Conservation (phyloP, 129 eudicot species). For the Calendula officinalis region DNA sequence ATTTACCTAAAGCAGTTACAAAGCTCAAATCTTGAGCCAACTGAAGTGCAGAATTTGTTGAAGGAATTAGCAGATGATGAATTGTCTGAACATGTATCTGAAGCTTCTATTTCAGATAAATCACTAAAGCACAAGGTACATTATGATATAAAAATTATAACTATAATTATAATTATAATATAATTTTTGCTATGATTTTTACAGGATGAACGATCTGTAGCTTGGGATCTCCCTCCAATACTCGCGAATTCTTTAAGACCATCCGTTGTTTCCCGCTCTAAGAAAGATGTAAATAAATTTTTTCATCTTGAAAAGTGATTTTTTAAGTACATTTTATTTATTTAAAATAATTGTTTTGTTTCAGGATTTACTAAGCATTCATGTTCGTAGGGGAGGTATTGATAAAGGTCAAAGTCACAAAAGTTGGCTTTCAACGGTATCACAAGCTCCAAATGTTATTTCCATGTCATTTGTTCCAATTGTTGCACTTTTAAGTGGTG, state of each 20-base stretch:
- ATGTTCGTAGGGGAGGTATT: slow-evolving; percentile 79
- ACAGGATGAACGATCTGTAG: slow-evolving; percentile 57
- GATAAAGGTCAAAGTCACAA: slow-evolving; percentile 82
- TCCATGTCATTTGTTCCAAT: slow-evolving; percentile 96
- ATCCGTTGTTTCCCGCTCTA: slow-evolving; percentile 64
- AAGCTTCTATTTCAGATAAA: slow-evolving; percentile 35
- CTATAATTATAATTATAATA: no score
- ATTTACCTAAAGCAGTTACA: slow-evolving; percentile 84
- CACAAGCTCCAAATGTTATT: slow-evolving; percentile 81
- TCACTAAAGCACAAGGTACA: slow-evolving; percentile 58
- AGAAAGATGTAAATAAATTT: slow-evolving; percentile 49
- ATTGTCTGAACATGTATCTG: slow-evolving; percentile 57
- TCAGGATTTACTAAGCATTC: slow-evolving; percentile 84
- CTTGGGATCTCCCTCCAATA: slow-evolving; percentile 54
- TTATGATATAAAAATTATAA: neutral
- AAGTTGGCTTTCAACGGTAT: slow-evolving; percentile 86
- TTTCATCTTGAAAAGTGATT: neutral
- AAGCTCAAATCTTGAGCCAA: slow-evolving; percentile 66
- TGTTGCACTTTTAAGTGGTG: slow-evolving; percentile 77
- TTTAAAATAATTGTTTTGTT: slow-evolving; percentile 5
- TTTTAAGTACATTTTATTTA: neutral
- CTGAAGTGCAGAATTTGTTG: slow-evolving; percentile 70
- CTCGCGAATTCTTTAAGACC: slow-evolving; percentile 68
- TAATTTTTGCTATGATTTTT: slow-evolving; percentile 6
- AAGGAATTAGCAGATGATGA: slow-evolving; percentile 74